Conservation (phyloP, 2,329 filamentous ascomycete genomes). For the Talaromyces sp. region DNA sequence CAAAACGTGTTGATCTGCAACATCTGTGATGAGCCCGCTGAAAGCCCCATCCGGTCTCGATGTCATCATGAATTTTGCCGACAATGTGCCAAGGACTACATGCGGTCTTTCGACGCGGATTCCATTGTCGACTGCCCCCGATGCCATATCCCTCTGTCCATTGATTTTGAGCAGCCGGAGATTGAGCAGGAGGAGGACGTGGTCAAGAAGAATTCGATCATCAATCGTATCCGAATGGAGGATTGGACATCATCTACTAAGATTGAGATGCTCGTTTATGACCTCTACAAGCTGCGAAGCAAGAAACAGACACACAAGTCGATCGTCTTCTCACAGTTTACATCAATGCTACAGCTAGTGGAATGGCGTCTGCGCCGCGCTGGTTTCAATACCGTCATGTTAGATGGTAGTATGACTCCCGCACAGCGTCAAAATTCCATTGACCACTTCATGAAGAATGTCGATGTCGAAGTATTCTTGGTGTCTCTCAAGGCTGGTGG, state of each 20-base stretch:
- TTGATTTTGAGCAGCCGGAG: conserved; percentile 92
- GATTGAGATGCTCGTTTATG: conserved; percentile 93
- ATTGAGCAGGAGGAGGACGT: conserved; percentile 85
- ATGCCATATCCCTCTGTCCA: conserved; percentile 84
- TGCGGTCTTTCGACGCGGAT: conserved; percentile 68
- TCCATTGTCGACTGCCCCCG: conserved; percentile 68
- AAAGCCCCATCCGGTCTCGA: conserved; percentile 86
- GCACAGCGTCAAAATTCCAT: conserved; percentile 90
- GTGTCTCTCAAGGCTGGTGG: conserved; percentile 95
- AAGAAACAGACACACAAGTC: conserved; percentile 94
- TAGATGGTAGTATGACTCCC: conserved; percentile 96
- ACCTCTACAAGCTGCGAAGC: conserved; percentile 85
- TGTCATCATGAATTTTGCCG: conserved; percentile 94
- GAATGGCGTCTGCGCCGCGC: conserved; percentile 94
- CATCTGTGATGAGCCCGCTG: conserved; percentile 93
- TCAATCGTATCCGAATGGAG: conserved; percentile 98
- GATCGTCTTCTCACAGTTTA: conserved; percentile 97
- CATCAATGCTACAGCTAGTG: conserved; percentile 92
- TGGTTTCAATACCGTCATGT: conserved; percentile 97
- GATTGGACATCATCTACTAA: conserved; percentile 98
- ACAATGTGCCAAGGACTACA: conserved; percentile 73
- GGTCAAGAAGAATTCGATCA: conserved; percentile 94
- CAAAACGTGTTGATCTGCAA: conserved; percentile 89
- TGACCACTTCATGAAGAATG: conserved; percentile 92
- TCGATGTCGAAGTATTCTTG: conserved; percentile 91